A percentile compares a stretch with the other conserved stretches of the same genome.
phyloP scores from a whole-genome alignment of 1,284 basidiomycete species.

The Nidula niveotomentosa region DNA sequence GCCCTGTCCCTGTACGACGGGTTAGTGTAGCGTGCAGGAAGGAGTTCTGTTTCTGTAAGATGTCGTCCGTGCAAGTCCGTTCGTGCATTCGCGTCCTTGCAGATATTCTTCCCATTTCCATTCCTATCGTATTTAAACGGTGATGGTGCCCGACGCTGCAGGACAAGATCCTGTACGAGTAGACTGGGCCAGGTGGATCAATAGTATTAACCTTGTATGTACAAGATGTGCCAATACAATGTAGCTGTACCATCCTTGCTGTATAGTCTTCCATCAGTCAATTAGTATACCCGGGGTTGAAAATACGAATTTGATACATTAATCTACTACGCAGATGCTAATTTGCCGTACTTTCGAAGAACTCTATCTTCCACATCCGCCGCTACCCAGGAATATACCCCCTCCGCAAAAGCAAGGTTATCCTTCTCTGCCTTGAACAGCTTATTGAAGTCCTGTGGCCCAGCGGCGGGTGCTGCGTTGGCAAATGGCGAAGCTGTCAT shows the following conservation, averaged over 20 bases:
- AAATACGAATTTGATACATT: background rate
- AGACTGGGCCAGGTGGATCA: background rate
- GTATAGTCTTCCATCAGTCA: background rate
- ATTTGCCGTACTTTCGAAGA: slow-evolving; percentile 71
- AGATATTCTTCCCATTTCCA: background rate
- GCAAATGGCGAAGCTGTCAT: slow-evolving; percentile 75
- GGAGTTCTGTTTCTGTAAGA: background rate
- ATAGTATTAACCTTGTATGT: background rate
- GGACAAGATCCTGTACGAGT: background rate
- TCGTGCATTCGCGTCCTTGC: background rate
- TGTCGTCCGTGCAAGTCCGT: background rate
- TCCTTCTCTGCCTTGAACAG: slow-evolving; percentile 92
- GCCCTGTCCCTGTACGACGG: slow-evolving; percentile 80
- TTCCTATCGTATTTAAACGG: background rate
- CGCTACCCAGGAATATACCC: slow-evolving; percentile 80
- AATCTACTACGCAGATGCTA: slow-evolving; percentile 10
- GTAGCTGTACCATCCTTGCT: background rate
- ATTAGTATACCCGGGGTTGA: background rate
- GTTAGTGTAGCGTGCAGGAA: slow-evolving; percentile 46
- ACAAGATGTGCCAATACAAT: background rate
- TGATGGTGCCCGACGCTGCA: background rate
- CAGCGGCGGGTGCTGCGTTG: slow-evolving; percentile 46
- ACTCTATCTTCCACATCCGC: slow-evolving; percentile 80
- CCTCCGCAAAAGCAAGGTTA: slow-evolving; percentile 90
- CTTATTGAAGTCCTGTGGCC: slow-evolving; percentile 85